phyloP scores from a whole-genome alignment of 108 stramenopile genomes.

The Cyclotella atomus region DNA sequence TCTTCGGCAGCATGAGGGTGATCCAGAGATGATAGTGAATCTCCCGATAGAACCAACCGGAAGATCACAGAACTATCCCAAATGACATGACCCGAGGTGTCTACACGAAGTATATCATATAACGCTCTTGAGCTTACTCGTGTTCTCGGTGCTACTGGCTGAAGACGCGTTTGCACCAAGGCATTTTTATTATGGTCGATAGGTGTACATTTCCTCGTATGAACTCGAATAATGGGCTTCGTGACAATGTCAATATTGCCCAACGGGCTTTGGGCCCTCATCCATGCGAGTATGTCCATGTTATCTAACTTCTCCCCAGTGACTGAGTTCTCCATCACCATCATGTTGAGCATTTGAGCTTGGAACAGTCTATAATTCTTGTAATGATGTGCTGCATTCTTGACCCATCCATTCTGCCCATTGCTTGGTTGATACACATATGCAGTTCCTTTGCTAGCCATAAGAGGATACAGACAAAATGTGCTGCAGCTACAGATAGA shows the following conservation, averaged over 20 bases:
- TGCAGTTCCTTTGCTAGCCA: not conserved
- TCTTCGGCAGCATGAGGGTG: constrained; percentile 7
- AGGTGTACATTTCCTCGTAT: not conserved
- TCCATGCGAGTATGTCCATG: not conserved
- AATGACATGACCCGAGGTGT: not conserved
- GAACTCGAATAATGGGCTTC: not conserved
- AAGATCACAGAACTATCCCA: not conserved
- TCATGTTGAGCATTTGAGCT: not conserved
- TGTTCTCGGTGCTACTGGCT: not conserved
- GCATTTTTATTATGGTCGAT: not conserved
- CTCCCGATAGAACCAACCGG: not conserved
- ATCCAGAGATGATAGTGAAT: not conserved
- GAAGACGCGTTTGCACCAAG: not conserved
- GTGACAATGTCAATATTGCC: constrained; percentile 2
- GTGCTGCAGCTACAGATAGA: constrained; percentile 5
- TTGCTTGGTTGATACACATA: not conserved
- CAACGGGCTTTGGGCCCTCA: not conserved
- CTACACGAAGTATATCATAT: not conserved
- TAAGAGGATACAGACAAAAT: not conserved
- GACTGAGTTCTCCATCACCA: not conserved
- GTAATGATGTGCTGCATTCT: not conserved
- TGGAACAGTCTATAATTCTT: not conserved
- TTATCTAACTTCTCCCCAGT: not conserved
- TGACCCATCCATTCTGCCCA: not conserved
- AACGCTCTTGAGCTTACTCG: not conserved